A percentile compares a stretch with the other conserved stretches of the same genome.
Evolutionary conservation across 805 yeast species (phyloP).

Genomic region (Teunomyces kruisii): DNA sequence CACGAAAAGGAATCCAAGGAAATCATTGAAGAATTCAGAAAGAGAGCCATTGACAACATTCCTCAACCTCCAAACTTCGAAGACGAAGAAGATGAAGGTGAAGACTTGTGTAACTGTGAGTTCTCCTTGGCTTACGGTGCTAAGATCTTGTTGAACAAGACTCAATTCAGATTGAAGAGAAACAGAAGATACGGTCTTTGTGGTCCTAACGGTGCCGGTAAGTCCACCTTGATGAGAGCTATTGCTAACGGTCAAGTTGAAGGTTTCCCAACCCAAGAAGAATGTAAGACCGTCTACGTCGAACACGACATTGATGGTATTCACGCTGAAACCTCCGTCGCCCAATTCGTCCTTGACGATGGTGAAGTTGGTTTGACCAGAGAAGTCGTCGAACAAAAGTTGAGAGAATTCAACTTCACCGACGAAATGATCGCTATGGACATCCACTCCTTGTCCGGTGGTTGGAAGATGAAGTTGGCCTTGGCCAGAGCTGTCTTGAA

Average conservation of each 20-base stretch:
- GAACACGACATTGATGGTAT: conserved; percentile 99
- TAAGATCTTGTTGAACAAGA: conserved; percentile 98
- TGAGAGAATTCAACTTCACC: conserved; percentile 88
- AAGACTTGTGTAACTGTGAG: conserved; percentile 99
- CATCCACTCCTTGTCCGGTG: conserved; percentile 97
- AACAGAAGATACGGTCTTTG: conserved; percentile 98
- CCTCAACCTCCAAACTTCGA: conserved; percentile 95
- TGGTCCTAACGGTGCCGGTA: conserved; percentile 59
- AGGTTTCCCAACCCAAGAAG: conserved; percentile 99
- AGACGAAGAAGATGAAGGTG: conserved; percentile 98
- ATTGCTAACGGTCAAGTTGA: conserved; percentile 98
- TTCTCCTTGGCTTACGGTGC: conserved; percentile 99
- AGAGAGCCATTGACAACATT: conserved; percentile 95
- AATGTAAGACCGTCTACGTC: conserved; percentile 98
- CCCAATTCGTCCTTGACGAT: conserved; percentile 86
- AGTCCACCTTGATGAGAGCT: conserved; percentile 81
- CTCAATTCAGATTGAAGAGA: conserved; percentile 98
- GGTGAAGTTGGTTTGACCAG: conserved; percentile 70
- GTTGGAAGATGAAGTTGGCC: conserved; percentile 99
- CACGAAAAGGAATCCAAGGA: conserved; percentile 92
- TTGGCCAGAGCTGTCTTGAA: conserved; percentile 98
- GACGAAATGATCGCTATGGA: conserved; percentile 93
- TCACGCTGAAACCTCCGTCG: conserved; percentile 92
- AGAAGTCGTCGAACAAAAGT: conserved; percentile 71
- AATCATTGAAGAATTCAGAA: conserved; percentile 90